A percentile compares a stretch with the other conserved stretches of the same genome.
These are phyloP conservation scores for Spathaspora sp. DNA, from an alignment of 805 yeast genomes.

Conservation along the genomic window DNA sequence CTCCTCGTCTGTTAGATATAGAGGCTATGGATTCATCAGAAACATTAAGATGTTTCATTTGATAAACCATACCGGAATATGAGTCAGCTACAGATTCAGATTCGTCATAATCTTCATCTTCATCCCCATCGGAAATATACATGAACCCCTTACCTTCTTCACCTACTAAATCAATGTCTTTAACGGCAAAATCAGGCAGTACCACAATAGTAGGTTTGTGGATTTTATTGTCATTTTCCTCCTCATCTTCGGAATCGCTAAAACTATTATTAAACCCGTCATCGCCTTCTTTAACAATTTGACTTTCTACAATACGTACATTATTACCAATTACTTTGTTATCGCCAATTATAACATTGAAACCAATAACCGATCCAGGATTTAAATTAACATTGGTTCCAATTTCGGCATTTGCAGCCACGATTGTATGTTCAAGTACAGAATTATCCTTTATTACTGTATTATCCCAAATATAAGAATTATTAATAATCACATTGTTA, in stretches of 20 bases:
- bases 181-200: conserved; percentile 27
- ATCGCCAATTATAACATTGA: conserved; percentile 62
- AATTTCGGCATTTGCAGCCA: conserved; percentile 63
- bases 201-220: conserved; percentile 1
- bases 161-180: conserved; percentile 44
- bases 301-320: conserved; percentile 50
- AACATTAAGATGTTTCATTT: conserved; percentile 44
- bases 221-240: conserved; percentile 3
- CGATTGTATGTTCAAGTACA: conserved; percentile 56
- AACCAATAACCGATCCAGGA: conserved; percentile 80
- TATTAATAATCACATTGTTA: conserved; percentile 60
- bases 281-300: conserved; percentile 27
- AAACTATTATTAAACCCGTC: conserved; percentile 26
- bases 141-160: conserved; percentile 48
- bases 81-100: conserved; percentile 33
- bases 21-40: conserved; percentile 62
- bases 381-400: conserved; percentile 49
- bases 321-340: conserved; percentile 46
- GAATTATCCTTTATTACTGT: conserved; percentile 67
- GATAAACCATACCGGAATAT: conserved; percentile 43
- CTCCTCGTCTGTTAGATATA: conserved; percentile 41
- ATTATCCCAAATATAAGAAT: conserved; percentile 87
- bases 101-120: conserved; percentile 30
- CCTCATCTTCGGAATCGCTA: conserved; percentile 21
- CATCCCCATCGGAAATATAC: conserved; percentile 46